phyloP scores from a whole-genome alignment of 345 rosid genomes.

The Barbarea vulgaris region DNA sequence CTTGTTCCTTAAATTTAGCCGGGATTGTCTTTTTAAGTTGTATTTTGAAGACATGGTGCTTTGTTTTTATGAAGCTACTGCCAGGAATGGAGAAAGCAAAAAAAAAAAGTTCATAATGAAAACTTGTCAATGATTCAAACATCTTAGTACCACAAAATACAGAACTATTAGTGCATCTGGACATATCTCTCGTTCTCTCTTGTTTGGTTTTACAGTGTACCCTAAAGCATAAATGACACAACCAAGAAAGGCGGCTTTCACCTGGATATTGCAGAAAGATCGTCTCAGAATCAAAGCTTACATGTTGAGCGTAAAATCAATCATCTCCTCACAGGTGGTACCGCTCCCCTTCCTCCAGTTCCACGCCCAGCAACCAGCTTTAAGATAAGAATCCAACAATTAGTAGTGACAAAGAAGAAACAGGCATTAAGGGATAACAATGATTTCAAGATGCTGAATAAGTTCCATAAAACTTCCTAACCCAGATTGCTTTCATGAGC shows the following conservation, averaged over 20 bases:
- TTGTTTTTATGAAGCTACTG: background rate
- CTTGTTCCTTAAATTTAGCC: background rate
- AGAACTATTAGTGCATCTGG: slow-evolving; percentile 23
- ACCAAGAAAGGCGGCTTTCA: slow-evolving; percentile 23
- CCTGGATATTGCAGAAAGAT: slow-evolving; percentile 13
- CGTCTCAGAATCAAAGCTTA: slow-evolving; percentile 28
- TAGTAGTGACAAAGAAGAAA: slow-evolving; percentile 21
- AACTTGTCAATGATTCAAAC: slow-evolving; percentile 20
- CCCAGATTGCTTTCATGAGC: background rate
- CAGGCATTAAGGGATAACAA: background rate
- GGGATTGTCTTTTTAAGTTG: background rate
- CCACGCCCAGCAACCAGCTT: slow-evolving; percentile 90
- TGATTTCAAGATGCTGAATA: background rate
- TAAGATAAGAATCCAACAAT: slow-evolving; percentile 15
- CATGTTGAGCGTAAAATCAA: slow-evolving; percentile 5
- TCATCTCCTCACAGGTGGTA: slow-evolving; percentile 81
- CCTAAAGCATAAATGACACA: slow-evolving; percentile 28
- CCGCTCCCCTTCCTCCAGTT: slow-evolving; percentile 77
- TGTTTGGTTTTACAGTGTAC: slow-evolving; percentile 31
- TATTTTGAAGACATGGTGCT: background rate
- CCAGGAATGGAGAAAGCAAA: background rate
- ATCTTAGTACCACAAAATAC: slow-evolving; percentile 11
- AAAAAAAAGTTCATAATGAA: background rate
- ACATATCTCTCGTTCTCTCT: slow-evolving; percentile 23
- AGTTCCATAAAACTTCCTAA: slow-evolving; percentile 10